phyloP scores from a whole-genome alignment of 495 filamentous ascomycete genomes.

The Aspergillus biplanus region DNA sequence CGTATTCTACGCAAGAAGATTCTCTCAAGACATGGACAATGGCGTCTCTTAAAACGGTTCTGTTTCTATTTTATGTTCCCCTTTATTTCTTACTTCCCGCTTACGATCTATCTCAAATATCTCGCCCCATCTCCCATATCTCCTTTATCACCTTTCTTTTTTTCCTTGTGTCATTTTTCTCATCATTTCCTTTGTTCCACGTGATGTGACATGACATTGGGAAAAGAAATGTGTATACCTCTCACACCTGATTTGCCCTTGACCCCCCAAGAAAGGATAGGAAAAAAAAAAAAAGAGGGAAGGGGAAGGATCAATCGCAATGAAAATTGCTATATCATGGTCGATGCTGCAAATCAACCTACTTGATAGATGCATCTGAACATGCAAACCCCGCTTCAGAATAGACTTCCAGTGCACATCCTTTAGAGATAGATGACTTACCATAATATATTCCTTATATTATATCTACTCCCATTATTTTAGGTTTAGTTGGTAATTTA shows the following conservation, averaged over 20 bases:
- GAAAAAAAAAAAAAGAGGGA: conserved; percentile 12
- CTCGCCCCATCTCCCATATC: neutral
- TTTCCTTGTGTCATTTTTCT: conserved; percentile 22
- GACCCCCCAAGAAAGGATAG: neutral
- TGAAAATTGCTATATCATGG: neutral
- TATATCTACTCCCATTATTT: neutral
- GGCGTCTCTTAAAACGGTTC: conserved; percentile 6
- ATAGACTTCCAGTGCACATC: neutral
- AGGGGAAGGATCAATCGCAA: neutral
- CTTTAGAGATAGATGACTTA: neutral
- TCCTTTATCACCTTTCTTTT: neutral
- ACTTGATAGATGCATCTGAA: neutral
- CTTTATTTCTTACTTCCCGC: neutral
- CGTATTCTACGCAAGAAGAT: neutral
- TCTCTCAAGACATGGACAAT: neutral
- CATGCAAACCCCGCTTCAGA: neutral
- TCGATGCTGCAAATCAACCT: neutral
- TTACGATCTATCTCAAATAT: neutral
- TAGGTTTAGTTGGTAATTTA: too few species aligned
- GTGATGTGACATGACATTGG: conserved; percentile 26
- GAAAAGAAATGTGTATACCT: conserved; percentile 6
- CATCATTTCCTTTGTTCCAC: conserved; percentile 29
- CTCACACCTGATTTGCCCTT: neutral
- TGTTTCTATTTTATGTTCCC: neutral
- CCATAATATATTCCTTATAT: neutral